phyloP scores from a whole-genome alignment of 768 basidiomycete genomes.

The Lactifluus rugatus region DNA sequence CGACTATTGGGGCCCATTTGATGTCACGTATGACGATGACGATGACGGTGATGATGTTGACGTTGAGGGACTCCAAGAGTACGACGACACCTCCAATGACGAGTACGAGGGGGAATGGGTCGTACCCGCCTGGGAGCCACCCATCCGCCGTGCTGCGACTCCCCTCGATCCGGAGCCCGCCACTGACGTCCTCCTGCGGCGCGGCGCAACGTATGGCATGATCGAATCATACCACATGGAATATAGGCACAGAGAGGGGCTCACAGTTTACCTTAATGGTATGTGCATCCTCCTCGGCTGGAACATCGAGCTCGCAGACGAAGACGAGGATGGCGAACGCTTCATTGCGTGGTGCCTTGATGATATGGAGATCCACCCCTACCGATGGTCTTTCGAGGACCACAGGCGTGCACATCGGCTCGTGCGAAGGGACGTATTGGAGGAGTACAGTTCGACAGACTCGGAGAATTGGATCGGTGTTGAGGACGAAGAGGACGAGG shows the following conservation, averaged over 20 bases:
- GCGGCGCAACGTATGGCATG: constrained; percentile 54
- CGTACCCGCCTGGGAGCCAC: constrained; percentile 50
- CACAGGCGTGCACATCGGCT: constrained; percentile 13
- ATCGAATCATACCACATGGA: constrained; percentile 43
- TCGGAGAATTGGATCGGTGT: constrained; percentile 17
- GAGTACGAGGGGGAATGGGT: constrained; percentile 36
- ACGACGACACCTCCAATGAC: constrained; percentile 29
- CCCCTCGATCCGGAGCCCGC: constrained; percentile 28
- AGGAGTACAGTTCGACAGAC: constrained; percentile 12
- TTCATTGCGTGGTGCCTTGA: constrained; percentile 34
- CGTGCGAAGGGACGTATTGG: constrained; percentile 11
- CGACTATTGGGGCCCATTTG: constrained; percentile 20
- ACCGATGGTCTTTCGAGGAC: constrained; percentile 32
- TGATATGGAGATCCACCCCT: constrained; percentile 35
- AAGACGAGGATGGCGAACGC: constrained; percentile 32
- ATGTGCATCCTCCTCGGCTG: constrained; percentile 55
- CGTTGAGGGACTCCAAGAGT: constrained; percentile 21
- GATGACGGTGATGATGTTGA: constrained; percentile 26
- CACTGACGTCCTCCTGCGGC: constrained; percentile 38
- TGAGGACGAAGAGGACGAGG: constrained; percentile 2
- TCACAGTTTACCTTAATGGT: constrained; percentile 34
- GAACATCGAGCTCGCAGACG: constrained; percentile 45
- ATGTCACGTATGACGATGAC: constrained; percentile 23
- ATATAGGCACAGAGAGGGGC: constrained; percentile 46
- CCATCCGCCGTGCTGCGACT: constrained; percentile 32